A percentile compares a stretch with the other conserved stretches of the same genome.
These are phyloP conservation scores for Cyclotella cryptica DNA, from an alignment of 108 stramenopile species.

Conservation along the genomic window DNA sequence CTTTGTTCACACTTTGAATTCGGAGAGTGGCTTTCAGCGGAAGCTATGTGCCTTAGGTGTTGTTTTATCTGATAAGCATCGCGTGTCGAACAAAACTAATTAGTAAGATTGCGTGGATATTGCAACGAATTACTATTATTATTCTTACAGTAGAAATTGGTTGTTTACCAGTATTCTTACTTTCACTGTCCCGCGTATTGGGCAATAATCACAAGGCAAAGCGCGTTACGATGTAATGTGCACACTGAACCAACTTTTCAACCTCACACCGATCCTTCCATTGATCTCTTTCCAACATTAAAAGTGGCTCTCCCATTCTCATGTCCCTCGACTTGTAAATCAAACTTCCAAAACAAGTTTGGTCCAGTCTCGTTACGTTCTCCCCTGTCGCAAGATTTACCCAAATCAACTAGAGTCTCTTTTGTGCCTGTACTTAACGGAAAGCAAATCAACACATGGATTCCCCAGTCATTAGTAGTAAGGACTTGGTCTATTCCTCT, in stretches of 20 bases:
- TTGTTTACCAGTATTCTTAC: no score
- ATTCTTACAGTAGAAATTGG: no score
- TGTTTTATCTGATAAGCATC: conserved; percentile 22
- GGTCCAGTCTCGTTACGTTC: neutral
- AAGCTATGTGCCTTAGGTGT: conserved; percentile 53
- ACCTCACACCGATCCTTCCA: no score
- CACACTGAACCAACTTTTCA: no score
- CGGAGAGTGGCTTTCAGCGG: conserved; percentile 56
- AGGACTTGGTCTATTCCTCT: conserved; percentile 43
- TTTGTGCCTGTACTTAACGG: conserved; percentile 25
- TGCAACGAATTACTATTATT: no score
- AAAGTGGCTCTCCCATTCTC: conserved; percentile 41
- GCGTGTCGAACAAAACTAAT: neutral
- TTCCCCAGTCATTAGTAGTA: conserved; percentile 40
- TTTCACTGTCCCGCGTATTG: no score
- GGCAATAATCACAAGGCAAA: no score
- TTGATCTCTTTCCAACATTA: conserved; percentile 33
- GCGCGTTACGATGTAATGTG: no score
- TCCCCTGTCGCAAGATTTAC: neutral
- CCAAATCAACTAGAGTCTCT: conserved; percentile 24
- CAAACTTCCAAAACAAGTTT: conserved; percentile 36
- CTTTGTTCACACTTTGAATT: conserved; percentile 64
- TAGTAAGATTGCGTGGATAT: no score
- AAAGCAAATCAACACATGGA: conserved; percentile 44
- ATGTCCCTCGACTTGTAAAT: conserved; percentile 31